phyloP scores from a whole-genome alignment of 2,329 filamentous ascomycete genomes.

The Calonectria pteridis region DNA sequence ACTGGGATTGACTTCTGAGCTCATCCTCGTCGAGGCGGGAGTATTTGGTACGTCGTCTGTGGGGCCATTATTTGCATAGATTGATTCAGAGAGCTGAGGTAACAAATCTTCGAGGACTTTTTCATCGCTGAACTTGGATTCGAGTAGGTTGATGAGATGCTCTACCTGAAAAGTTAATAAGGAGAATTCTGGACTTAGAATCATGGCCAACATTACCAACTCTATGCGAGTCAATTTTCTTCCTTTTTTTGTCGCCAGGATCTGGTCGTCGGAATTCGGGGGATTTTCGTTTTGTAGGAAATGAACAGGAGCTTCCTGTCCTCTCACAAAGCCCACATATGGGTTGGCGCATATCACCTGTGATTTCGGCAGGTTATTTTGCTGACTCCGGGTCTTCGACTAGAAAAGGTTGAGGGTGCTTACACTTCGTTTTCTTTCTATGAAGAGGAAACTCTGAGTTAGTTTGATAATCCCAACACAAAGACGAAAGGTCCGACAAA shows the following conservation, averaged over 20 bases:
- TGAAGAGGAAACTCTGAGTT: neutral
- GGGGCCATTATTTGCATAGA: too few relatives aligned
- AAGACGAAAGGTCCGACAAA: too few relatives aligned
- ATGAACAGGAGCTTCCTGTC: neutral
- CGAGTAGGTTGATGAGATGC: too few relatives aligned
- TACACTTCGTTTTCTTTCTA: neutral
- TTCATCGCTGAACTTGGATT: too few relatives aligned
- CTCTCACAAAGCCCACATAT: neutral
- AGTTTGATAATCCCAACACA: neutral
- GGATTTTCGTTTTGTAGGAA: neutral
- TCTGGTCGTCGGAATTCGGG: neutral
- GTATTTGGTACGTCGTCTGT: too few relatives aligned
- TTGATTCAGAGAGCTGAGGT: too few relatives aligned
- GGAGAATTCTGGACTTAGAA: too few relatives aligned
- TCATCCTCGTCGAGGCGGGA: too few relatives aligned
- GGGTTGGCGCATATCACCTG: neutral
- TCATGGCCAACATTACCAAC: too few relatives aligned
- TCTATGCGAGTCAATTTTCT: neutral
- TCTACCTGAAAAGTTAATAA: too few relatives aligned
- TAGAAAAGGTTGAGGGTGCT: neutral
- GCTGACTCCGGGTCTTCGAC: neutral
- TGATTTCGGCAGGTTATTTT: neutral
- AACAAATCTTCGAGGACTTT: too few relatives aligned
- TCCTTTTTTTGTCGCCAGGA: neutral
- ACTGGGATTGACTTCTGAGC: too few relatives aligned